Conservation (phyloP, 108 stramenopile species). For the Skeletonema marinoi region DNA sequence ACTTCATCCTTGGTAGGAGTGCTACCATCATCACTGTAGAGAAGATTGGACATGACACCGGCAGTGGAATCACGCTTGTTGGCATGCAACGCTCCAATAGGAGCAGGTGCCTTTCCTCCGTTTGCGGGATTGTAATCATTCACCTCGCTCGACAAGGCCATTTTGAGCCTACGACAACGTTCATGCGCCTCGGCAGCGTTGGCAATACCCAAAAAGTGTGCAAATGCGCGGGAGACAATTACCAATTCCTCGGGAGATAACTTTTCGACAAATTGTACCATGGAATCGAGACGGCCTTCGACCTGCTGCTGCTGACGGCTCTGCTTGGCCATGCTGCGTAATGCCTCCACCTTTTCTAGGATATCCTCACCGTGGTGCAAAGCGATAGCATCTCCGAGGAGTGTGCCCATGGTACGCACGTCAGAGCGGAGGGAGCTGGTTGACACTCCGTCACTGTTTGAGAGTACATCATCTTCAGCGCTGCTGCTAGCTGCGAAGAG, state of each 20-base stretch:
- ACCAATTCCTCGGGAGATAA: constrained; percentile 68
- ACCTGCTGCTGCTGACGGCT: constrained; percentile 45
- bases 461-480: constrained; percentile 43
- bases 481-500: constrained; percentile 18
- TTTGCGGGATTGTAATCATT: constrained; percentile 3
- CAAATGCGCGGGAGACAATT: constrained; percentile 70
- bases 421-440: constrained; percentile 57
- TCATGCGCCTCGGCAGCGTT: constrained; percentile 89
- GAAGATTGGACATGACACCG: constrained; percentile 62
- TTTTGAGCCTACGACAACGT: constrained; percentile 59
- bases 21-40: constrained; percentile 41
- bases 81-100: constrained; percentile 39
- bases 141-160: constrained; percentile 31
- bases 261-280: constrained; percentile 50
- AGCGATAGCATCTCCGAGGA: constrained; percentile 73
- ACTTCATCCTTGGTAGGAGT: constrained; percentile 58
- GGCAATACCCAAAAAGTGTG: constrained; percentile 84
- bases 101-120: constrained; percentile 11
- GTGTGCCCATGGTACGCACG: constrained; percentile 78
- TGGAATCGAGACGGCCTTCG: constrained; percentile 47
- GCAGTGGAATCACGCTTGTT: constrained; percentile 55
- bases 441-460: background rate
- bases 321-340: constrained; percentile 72
- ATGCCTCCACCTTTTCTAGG: constrained; percentile 68
- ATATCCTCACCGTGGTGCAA: constrained; percentile 63